Conservation (phyloP, 306 rosid species). For the Cicer pinnatifidum region DNA sequence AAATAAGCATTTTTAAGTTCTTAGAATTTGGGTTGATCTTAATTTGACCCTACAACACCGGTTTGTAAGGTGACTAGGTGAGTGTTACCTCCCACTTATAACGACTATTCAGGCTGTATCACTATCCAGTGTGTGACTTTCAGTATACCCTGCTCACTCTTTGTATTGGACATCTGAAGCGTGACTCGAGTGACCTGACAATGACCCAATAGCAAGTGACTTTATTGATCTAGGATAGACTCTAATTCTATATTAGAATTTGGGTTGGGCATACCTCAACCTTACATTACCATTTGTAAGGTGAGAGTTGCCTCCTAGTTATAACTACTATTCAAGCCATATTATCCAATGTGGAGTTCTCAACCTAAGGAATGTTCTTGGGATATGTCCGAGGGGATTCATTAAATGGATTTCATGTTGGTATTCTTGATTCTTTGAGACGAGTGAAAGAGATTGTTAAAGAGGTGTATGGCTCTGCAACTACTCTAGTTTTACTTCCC, state of each 20-base stretch:
- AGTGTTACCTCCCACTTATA: background rate
- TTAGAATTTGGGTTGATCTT: background rate
- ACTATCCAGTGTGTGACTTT: background rate
- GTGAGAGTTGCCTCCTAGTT: background rate
- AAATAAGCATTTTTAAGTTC: constrained; percentile 1
- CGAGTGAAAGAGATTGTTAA: constrained; percentile 90
- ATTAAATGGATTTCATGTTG: constrained; percentile 47
- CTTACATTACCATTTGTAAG: background rate
- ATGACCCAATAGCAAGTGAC: background rate
- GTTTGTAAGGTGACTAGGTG: background rate
- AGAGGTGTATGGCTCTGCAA: constrained; percentile 73
- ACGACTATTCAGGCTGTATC: background rate
- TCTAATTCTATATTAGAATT: background rate
- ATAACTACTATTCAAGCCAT: background rate
- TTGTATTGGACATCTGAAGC: background rate
- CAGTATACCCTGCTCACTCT: background rate
- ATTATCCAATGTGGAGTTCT: too few species aligned
- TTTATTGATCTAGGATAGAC: background rate
- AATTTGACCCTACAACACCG: background rate
- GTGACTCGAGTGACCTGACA: background rate
- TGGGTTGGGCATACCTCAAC: background rate
- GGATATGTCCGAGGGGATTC: too few species aligned
- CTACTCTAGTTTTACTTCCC: constrained; percentile 35
- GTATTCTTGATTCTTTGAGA: constrained; percentile 82
- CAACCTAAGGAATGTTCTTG: too few species aligned